Conservation (phyloP, 176 grass and related monocot genomes). For the Rhynchospora pubera region DNA sequence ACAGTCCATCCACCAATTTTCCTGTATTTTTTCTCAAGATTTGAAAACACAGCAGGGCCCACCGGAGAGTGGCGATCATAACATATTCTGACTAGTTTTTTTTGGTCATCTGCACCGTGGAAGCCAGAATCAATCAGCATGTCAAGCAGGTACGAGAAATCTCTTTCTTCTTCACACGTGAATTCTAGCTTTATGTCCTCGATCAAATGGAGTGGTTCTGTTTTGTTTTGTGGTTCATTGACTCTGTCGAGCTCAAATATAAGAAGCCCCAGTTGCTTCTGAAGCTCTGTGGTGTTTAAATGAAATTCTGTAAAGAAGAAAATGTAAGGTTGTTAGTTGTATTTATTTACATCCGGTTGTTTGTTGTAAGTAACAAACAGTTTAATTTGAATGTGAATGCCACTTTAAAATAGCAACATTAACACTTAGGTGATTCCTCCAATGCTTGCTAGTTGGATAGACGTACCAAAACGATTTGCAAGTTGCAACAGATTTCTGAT, state of each 20-base stretch:
- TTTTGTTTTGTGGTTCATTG: background rate
- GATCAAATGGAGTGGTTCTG: conserved; percentile 32
- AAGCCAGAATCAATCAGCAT: conserved; percentile 69
- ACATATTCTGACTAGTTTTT: conserved; percentile 43
- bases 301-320: conserved; percentile 16
- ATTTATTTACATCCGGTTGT: background rate
- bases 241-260: conserved; percentile 19
- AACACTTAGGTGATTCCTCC: background rate
- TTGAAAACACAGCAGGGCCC: conserved; percentile 46
- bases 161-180: conserved; percentile 75
- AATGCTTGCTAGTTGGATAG: background rate
- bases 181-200: conserved; percentile 51
- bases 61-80: conserved; percentile 45
- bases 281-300: conserved; percentile 34
- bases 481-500: background rate
- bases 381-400: background rate
- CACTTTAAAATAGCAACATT: background rate
- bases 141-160: conserved; percentile 75
- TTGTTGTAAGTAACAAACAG: background rate
- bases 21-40: conserved; percentile 70
- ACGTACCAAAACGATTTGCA: background rate
- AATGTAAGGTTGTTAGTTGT: background rate
- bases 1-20: conserved; percentile 44
- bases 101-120: conserved; percentile 30
- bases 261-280: conserved; percentile 18